phyloP scores from a whole-genome alignment of 2,329 filamentous ascomycete species.

The Fusarium sp. region DNA sequence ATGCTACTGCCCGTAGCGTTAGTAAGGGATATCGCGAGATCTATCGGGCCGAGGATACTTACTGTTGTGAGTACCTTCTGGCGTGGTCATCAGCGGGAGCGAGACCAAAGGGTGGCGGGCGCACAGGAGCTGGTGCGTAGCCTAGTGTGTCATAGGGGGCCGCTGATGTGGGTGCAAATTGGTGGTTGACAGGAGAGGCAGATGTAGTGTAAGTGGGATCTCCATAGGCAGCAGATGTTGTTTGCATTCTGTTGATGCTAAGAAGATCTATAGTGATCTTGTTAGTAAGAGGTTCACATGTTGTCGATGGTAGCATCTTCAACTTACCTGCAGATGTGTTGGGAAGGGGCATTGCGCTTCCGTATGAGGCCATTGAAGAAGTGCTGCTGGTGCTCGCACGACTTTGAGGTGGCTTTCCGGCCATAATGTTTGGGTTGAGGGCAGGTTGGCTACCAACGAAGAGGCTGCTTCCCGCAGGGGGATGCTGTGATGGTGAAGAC shows the following conservation, averaged over 20 bases:
- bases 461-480: constrained; percentile 70
- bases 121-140: constrained; percentile 75
- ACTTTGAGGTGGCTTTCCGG: constrained; percentile 57
- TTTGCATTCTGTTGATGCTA: constrained; percentile 72
- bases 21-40: neutral
- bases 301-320: neutral
- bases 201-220: constrained; percentile 76
- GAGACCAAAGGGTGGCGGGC: constrained; percentile 66
- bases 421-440: constrained; percentile 67
- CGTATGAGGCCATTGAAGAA: constrained; percentile 75
- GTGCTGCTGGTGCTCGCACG: constrained; percentile 69
- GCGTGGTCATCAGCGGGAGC: constrained; percentile 66
- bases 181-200: constrained; percentile 73
- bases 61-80: constrained; percentile 86
- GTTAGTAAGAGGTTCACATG: constrained; percentile 58
- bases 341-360: constrained; percentile 76
- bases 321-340: constrained; percentile 76
- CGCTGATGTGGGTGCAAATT: constrained; percentile 72
- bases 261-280: constrained; percentile 80
- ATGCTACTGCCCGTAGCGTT: constrained; percentile 38
- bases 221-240: constrained; percentile 74
- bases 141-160: constrained; percentile 81
- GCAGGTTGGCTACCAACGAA: constrained; percentile 68
- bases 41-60: constrained; percentile 60
- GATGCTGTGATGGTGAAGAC: constrained; percentile 56